These are phyloP conservation scores for Pythium phragmitis DNA, from an alignment of 352 stramenopile species.

Conservation along the genomic window DNA sequence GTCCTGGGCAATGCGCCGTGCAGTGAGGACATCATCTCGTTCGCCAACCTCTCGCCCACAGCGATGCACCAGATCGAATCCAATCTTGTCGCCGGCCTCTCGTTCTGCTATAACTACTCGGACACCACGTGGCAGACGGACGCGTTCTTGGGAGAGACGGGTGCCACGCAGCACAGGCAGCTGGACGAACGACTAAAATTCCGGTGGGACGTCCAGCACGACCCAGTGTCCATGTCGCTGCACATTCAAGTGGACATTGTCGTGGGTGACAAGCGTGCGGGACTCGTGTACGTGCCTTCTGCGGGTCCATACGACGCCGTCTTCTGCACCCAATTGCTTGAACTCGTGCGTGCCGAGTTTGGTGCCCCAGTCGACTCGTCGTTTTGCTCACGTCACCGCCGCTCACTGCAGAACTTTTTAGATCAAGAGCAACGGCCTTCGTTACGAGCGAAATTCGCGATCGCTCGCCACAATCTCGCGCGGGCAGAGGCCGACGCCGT, in stretches of 20 bases:
- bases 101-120: not conserved
- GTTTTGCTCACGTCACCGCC: slow-evolving; percentile 4
- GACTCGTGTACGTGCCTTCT: slow-evolving; percentile 10
- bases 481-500: not conserved
- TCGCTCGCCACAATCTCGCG: slow-evolving; percentile 16
- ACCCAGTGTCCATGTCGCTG: slow-evolving; percentile 1
- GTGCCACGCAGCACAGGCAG: not conserved
- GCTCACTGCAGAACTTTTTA: not conserved
- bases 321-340: slow-evolving; percentile 1
- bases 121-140: not conserved
- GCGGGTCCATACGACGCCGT: not conserved
- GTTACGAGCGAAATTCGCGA: slow-evolving; percentile 3
- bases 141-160: not conserved
- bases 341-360: not conserved
- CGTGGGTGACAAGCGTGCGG: not conserved
- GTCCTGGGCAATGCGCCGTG: slow-evolving; percentile 36
- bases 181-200: not conserved
- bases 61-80: slow-evolving; percentile 26
- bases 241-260: slow-evolving; percentile 4
- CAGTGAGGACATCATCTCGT: slow-evolving; percentile 31
- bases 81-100: not conserved
- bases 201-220: slow-evolving; percentile 11
- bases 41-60: slow-evolving; percentile 37
- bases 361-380: not conserved
- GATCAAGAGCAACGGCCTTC: not conserved